phyloP scores from a whole-genome alignment of 1,284 basidiomycete species.

The Heliocybe sulcata region DNA sequence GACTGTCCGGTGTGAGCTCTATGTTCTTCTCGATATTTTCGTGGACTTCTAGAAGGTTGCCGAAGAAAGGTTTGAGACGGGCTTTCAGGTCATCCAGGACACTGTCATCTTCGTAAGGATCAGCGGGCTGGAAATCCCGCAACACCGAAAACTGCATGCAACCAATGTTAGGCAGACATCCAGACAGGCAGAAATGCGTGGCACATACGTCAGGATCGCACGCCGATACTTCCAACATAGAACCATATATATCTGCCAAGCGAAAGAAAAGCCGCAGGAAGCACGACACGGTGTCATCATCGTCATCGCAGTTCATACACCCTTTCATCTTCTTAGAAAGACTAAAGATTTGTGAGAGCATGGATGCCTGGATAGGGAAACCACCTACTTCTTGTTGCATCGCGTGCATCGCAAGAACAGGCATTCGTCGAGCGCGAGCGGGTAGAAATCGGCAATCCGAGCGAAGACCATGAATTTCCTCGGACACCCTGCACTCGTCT shows the following conservation, averaged over 20 bases:
- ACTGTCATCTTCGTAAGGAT: slow-evolving; percentile 31
- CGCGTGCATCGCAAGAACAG: slow-evolving; percentile 40
- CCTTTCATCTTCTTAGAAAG: slow-evolving; percentile 31
- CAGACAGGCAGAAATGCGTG: not conserved
- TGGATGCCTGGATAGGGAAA: not conserved
- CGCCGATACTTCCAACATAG: slow-evolving; percentile 34
- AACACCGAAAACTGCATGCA: slow-evolving; percentile 33
- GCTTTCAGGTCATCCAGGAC: slow-evolving; percentile 28
- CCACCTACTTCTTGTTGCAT: slow-evolving; percentile 42
- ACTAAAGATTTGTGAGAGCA: slow-evolving; percentile 22
- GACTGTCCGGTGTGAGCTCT: not conserved
- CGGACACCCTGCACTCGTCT: not conserved
- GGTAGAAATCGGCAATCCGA: slow-evolving; percentile 48
- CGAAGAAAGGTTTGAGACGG: slow-evolving; percentile 35
- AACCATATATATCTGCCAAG: slow-evolving; percentile 40
- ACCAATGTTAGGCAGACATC: slow-evolving; percentile 3
- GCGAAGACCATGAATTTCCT: slow-evolving; percentile 37
- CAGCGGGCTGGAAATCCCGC: slow-evolving; percentile 31
- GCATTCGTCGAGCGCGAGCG: slow-evolving; percentile 39
- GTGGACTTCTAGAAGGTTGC: slow-evolving; percentile 24
- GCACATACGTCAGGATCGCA: slow-evolving; percentile 33
- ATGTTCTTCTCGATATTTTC: slow-evolving; percentile 1
- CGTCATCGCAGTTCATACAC: slow-evolving; percentile 45
- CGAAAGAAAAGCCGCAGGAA: slow-evolving; percentile 40
- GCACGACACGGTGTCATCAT: slow-evolving; percentile 32